Base-by-base conservation (phyloP, 352 stramenopile species). In the Achlya hypogyna region DNA sequence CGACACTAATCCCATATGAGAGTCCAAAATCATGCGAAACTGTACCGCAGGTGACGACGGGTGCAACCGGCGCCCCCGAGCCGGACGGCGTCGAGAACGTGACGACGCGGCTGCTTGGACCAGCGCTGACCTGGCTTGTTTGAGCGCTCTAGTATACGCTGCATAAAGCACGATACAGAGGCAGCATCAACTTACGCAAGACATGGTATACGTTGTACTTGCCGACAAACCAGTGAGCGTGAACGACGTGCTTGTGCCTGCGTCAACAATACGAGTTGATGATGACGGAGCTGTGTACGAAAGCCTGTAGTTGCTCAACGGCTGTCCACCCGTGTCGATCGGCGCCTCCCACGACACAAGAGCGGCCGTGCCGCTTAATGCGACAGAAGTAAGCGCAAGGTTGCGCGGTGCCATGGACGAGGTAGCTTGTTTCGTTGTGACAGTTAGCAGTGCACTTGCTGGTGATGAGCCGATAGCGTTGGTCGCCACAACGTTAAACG, bases 401-500 rank as follows among this genome's bases (percentile, higher is more conserved):
- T 82, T 77, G 0, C 59, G 62, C 0, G 78, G 82, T 0, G 64
- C n/a, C 6, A 71, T 78, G 2, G 76, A 78, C 3, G 60, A 28
- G 0, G 74, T 78, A 4, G 76, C 29, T 8, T 34, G 60, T 0
- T 42, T 53, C 16, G 81, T 88, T 18, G 51, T 67, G 0, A 71
- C 73, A 2, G 6, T 38, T 0, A 82, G 1, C 0, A 63, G 59
- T 0, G 10, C 29, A 16, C 75, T 82, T 0, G 49, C 9, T 18
- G 56, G 59, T 0, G 82, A 90, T 3, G 69, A 31, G 4, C 80
- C 80, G 4, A 78, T 20, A 0, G 72, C 56, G 53, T 84, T 90
- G 3, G 18, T 70, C 0, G 71, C 72, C 4, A 69, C 51, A 8
- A 78, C 75, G 27, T 75, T 73, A 23, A 78, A 77, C 74, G 64